Evolutionary conservation across 768 basidiomycete species (phyloP), one percentile per base, ranked within the genome.

Genomic region (Phaffia australis): DNA sequence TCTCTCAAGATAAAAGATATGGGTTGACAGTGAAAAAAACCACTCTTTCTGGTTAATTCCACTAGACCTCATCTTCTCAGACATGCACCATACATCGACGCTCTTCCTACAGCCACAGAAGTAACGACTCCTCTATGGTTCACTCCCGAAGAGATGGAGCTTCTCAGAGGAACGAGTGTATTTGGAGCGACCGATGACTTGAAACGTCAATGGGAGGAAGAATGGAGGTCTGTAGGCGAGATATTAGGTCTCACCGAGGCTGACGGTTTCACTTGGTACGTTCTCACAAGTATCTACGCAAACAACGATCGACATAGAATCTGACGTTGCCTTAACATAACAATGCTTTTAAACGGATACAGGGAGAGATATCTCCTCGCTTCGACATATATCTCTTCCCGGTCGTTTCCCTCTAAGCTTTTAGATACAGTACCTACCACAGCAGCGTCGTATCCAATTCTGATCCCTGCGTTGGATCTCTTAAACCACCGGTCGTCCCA

Each of bases 331-430:
- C 18, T 16, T 21, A 18, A 19, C 56, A n/a, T 16, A 23, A 6
- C 18, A 7, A 57, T 57, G 27, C 35, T 57, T 6, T 3, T 66
- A 63, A 70, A 56, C 65, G 65, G 61, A 63, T 42, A 49, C 63
- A 92, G 90, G 87, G 81, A 85, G 29, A 74, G 76, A 29, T 93
- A 88, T 74, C 78, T 88, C 2, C 81, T 82, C 0, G 84, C 87
- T 0, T 79, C 85, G 7, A 90, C 87, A 0, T 85, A 88, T 73
- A 78, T 90, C 48, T 89, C 89, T 1, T 93, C 92, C 0, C 83
- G 93, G 60, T 87, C 90, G 0, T 97, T 95, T 72, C 89, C 92
- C 0, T 95, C 92, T 0, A 83, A 84, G 8, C 77, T 97, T 25
- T 80, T 95, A 0, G 73, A 80, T 35, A 75, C 80, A 16, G 79